phyloP scores from a whole-genome alignment of 2,329 filamentous ascomycete genomes.

The Calycina herbarum region DNA sequence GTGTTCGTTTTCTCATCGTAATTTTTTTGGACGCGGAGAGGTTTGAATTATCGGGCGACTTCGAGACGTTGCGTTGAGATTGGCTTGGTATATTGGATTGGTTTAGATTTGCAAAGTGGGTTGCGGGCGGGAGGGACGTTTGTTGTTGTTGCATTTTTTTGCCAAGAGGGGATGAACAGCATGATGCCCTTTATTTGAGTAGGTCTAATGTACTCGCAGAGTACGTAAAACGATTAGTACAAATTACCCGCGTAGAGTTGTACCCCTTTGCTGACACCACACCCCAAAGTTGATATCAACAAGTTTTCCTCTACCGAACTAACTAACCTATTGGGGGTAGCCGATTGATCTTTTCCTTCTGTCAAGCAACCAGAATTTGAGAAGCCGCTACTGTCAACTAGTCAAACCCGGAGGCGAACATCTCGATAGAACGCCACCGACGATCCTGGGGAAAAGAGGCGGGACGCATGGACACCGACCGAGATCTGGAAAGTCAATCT shows the following conservation, averaged over 20 bases:
- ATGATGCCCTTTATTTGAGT: no score
- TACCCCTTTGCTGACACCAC: no score
- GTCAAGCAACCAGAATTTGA: background rate
- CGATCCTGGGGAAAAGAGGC: background rate
- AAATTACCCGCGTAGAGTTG: no score
- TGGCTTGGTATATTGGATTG: background rate
- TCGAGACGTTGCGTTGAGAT: background rate
- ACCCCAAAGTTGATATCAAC: no score
- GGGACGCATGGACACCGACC: background rate
- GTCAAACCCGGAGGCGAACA: background rate
- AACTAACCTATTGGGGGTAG: no score
- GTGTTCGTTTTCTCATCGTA: background rate
- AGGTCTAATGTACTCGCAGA: no score
- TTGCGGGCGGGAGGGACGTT: background rate
- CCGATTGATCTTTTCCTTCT: background rate
- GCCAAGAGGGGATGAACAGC: background rate
- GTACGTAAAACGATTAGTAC: no score
- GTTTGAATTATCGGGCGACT: conserved; percentile 1
- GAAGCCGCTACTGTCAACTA: background rate
- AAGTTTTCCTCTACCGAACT: no score
- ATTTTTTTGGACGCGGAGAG: background rate
- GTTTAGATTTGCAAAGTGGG: background rate
- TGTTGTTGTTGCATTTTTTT: background rate
- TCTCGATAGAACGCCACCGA: background rate
- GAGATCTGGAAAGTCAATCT: conserved; percentile 2